Evolutionary conservation across 164 flowering plant genomes (phyloP), one percentile per base, ranked within the genome.

Genomic region (Brasenia schreberi): DNA sequence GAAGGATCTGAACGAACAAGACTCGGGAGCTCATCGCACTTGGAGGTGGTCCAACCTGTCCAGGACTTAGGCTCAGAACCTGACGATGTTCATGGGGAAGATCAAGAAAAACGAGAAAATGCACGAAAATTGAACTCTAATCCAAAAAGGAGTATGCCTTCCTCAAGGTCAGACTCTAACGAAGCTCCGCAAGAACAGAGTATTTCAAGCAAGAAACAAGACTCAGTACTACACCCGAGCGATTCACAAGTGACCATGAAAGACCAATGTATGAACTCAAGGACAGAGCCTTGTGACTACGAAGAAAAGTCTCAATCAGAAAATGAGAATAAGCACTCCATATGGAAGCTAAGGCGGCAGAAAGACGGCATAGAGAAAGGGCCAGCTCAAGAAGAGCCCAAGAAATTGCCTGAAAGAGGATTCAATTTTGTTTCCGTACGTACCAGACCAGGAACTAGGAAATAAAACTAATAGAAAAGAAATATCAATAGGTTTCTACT

Each of bases 351-450:
- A 17, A 27, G 62, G 18, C 44, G 62, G 23, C 73, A 53, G n/a
- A 62, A 42, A 5, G 33, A 73, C 19, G 72, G 71, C 68, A 60
- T 65, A 45, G 75, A 71, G 68, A 79, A 68, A 76, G 74, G 64
- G 70, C 87, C 85, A 19, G 42, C 18, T 61, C 33, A 18, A 18
- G 63, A 61, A 18, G 27, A 18, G 19, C 27, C 63, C 33, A 61
- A 61, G 10, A 61, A 18, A n/a, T 18, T 23, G 18, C 63, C 33
- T 23, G 10, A 23, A 23, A 18, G 18, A 18, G 63, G 63, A 9
- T 61, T 18, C 63, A 7, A 61, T 61, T 61, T 61, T 61, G 23
- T 82, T 56, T 87, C 92, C 53, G 79, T 82, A 64, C 84, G 90
- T 77, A 84, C 86, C 19, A 84, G 82, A 72, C 60, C 72, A 66